Evolutionary conservation across 108 stramenopile species (phyloP).

Genomic region (Pseudonitzschia delicatissima): DNA sequence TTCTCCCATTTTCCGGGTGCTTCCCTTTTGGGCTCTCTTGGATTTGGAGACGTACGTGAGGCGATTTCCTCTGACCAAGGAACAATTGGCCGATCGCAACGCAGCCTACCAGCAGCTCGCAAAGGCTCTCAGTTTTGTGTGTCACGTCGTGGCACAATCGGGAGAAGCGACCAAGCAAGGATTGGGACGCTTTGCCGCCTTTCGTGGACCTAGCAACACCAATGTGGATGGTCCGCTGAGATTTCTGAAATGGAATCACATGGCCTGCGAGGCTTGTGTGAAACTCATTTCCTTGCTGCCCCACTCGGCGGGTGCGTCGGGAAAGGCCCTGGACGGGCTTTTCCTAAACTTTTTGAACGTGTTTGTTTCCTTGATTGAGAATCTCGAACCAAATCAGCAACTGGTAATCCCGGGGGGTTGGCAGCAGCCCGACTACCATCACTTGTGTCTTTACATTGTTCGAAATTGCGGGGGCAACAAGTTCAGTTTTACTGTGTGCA

Average conservation of each 20-base stretch:
- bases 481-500: conserved; percentile 83
- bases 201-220: conserved; percentile 10
- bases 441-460: conserved; percentile 83
- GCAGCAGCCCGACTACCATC: conserved; percentile 76
- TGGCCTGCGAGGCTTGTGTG: conserved; percentile 80
- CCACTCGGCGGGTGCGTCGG: conserved; percentile 81
- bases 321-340: conserved; percentile 69
- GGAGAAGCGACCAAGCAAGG: conserved; percentile 32
- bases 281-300: conserved; percentile 78
- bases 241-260: conserved; percentile 68
- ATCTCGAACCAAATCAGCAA: conserved; percentile 74
- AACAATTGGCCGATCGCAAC: conserved; percentile 46
- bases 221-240: conserved; percentile 41
- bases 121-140: conserved; percentile 78
- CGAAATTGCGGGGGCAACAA: conserved; percentile 65
- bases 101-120: conserved; percentile 81
- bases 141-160: conserved; percentile 75
- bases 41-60: conserved; percentile 79
- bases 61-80: conserved; percentile 44
- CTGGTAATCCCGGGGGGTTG: conserved; percentile 88
- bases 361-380: conserved; percentile 77
- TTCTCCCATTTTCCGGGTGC: conserved; percentile 81
- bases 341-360: conserved; percentile 87
- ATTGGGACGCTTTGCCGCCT: conserved; percentile 35
- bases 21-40: conserved; percentile 85